Percentiles rank a stretch among this genome's conserved stretches.
Conservation (phyloP, 2,329 filamentous ascomycete species). For the Stylonectria norvegica region DNA sequence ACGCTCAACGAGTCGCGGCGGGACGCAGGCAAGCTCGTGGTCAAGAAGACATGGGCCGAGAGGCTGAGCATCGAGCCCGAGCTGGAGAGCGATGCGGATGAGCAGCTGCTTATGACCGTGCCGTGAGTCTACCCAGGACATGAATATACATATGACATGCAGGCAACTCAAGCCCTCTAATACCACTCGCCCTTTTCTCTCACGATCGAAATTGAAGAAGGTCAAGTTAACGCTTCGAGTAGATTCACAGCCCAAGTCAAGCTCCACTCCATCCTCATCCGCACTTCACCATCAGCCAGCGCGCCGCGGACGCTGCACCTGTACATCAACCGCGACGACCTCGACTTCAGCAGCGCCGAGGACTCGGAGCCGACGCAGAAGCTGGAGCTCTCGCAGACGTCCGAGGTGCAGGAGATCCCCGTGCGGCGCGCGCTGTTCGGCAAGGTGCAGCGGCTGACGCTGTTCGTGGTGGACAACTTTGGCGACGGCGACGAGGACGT, state of each 20-base stretch:
- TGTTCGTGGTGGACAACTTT: conserved; percentile 95
- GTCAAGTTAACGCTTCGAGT: conserved; percentile 2
- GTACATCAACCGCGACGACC: conserved; percentile 79
- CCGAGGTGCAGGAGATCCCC: conserved; percentile 80
- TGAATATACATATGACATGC: no score
- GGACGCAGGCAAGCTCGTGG: conserved; percentile 67
- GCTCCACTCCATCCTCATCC: conserved; percentile 82
- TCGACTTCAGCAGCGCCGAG: conserved; percentile 78
- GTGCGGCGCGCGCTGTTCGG: conserved; percentile 88
- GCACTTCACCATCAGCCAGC: conserved; percentile 65
- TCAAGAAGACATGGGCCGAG: conserved; percentile 90
- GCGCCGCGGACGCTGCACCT: conserved; percentile 83
- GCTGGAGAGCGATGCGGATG: conserved; percentile 81
- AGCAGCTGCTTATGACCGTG: conserved; percentile 88
- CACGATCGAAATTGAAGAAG: no score
- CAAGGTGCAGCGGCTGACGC: conserved; percentile 72
- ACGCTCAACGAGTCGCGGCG: conserved; percentile 78
- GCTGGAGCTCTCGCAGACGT: conserved; percentile 72
- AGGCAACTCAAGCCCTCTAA: no score
- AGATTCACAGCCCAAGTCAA: conserved; percentile 94
- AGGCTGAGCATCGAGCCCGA: conserved; percentile 68
- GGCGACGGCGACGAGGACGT: conserved; percentile 74
- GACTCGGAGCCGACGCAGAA: conserved; percentile 70
- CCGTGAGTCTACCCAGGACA: conserved; percentile 57
- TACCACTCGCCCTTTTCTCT: no score